phyloP scores from a whole-genome alignment of 2,329 filamentous ascomycete species.

The Xylariomycetidae sp. region DNA sequence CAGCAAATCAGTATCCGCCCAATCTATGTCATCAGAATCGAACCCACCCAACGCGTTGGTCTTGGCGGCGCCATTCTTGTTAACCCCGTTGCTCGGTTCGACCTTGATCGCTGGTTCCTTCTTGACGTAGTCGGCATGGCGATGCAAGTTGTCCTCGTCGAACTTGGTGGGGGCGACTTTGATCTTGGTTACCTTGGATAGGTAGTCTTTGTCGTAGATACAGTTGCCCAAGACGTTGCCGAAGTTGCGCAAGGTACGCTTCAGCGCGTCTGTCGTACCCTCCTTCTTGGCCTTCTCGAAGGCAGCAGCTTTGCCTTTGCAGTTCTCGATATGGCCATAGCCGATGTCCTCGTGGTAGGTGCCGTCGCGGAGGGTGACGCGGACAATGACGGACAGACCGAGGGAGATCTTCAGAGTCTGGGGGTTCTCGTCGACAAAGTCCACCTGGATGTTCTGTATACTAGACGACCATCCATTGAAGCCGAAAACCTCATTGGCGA shows the following conservation, averaged over 20 bases:
- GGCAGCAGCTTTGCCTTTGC: conserved; percentile 86
- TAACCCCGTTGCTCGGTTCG: conserved; percentile 25
- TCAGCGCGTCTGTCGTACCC: conserved; percentile 89
- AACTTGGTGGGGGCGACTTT: conserved; percentile 75
- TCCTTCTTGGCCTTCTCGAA: conserved; percentile 99
- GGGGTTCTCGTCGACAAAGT: conserved; percentile 86
- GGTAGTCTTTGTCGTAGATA: conserved; percentile 93
- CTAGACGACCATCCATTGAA: conserved; percentile 71
- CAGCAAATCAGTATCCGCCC: conserved; percentile 27
- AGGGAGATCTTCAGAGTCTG: conserved; percentile 74
- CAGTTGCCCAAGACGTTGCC: conserved; percentile 98
- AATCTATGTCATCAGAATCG: conserved; percentile 32
- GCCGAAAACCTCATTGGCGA: conserved; percentile 28
- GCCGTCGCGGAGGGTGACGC: conserved; percentile 84
- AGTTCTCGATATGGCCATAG: conserved; percentile 95
- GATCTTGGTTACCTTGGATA: conserved; percentile 83
- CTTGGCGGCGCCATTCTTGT: conserved; percentile 17
- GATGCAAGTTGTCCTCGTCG: conserved; percentile 71
- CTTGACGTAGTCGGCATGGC: conserved; percentile 70
- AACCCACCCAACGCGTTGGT: conserved; percentile 36
- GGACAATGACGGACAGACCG: conserved; percentile 82
- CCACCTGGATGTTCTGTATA: conserved; percentile 91
- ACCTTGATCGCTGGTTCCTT: conserved; percentile 37
- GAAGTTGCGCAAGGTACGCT: conserved; percentile 83
- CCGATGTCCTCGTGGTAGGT: conserved; percentile 98